Percentiles rank a stretch among this genome's conserved stretches.
Evolutionary conservation across 768 basidiomycete species (phyloP).

Genomic region (Pulveroboletus frians): DNA sequence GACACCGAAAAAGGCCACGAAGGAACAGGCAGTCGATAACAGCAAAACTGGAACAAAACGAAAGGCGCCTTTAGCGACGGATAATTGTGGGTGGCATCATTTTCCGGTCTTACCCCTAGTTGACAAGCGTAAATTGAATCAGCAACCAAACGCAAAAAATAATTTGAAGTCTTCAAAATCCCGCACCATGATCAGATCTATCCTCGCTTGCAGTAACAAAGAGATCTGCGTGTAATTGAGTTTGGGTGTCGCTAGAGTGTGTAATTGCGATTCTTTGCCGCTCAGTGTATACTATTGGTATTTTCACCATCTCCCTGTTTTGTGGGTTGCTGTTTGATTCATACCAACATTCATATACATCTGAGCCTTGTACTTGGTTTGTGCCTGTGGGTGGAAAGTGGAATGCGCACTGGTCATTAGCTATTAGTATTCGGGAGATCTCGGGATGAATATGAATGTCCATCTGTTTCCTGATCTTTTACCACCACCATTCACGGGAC

Average conservation of each 20-base stretch:
- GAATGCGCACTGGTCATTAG: background rate
- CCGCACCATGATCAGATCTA: background rate
- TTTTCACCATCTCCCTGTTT: constrained; percentile 8
- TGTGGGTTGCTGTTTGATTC: constrained; percentile 1
- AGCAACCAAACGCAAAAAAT: constrained; percentile 40
- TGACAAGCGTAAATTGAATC: background rate
- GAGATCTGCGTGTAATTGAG: constrained; percentile 3
- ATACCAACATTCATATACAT: too few relatives aligned
- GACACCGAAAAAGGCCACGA: constrained; percentile 16
- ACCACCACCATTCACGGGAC: background rate
- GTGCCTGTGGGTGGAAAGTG: constrained; percentile 2
- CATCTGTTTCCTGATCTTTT: background rate
- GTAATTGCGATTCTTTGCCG: constrained; percentile 14
- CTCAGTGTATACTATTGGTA: constrained; percentile 24
- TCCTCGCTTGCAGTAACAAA: background rate
- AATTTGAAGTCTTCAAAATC: background rate
- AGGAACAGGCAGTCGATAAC: constrained; percentile 6
- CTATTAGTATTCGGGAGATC: background rate
- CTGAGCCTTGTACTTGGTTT: background rate
- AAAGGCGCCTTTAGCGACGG: constrained; percentile 39
- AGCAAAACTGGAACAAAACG: constrained; percentile 37
- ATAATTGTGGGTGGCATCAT: constrained; percentile 32
- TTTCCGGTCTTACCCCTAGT: background rate
- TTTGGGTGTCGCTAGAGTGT: constrained; percentile 4
- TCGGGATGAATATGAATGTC: background rate